Evolutionary conservation across 2,329 filamentous ascomycete genomes (phyloP), one percentile per base, ranked within the genome.

Genomic region (Davidsoniella virescens): DNA sequence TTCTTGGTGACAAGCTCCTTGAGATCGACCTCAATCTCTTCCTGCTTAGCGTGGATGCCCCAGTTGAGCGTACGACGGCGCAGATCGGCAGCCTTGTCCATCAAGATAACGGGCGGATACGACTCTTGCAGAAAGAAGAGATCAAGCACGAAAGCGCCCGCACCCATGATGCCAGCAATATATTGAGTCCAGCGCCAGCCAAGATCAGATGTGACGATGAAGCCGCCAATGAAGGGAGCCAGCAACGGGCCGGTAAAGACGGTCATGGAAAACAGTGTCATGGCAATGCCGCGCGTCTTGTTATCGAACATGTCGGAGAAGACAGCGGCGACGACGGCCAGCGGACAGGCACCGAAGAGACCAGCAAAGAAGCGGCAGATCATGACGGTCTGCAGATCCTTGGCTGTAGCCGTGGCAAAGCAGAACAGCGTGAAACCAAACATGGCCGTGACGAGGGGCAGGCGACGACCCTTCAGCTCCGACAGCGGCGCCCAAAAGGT

Each of bases 181-280:
- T 81, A 85, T 65, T 80, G 72, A 4, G 80, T 84, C 81, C 81
- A 86, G 54, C 82, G 75, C 82, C 82, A 86, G 54, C 79, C 79
- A 26, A 82, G 70, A 58, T 76, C 64, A 5, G 73, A 76, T 7
- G 53, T 53, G 25, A 70, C 69, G 44, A 82, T 82, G 65, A 78
- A 85, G 16, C 80, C 80, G 47, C 82, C 82, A 46, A 83, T 72
- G 44, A 84, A 78, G 5, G 82, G 82, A 0, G 78, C 80, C 33
- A 83, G 63, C 20, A 84, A 67, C 0, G 82, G 81, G 4, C 80
- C 80, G 1, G 74, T 71, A 57, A 85, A 85, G 37, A 84, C 66
- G 18, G 64, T 59, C 65, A 68, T 68, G 53, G 64, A 67, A 58
- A 67, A 69, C 53, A 69, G 53, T 7, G 67, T 65, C 48, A 69